phyloP scores from a whole-genome alignment of 495 filamentous ascomycete species.

The Daldinia decipiens region DNA sequence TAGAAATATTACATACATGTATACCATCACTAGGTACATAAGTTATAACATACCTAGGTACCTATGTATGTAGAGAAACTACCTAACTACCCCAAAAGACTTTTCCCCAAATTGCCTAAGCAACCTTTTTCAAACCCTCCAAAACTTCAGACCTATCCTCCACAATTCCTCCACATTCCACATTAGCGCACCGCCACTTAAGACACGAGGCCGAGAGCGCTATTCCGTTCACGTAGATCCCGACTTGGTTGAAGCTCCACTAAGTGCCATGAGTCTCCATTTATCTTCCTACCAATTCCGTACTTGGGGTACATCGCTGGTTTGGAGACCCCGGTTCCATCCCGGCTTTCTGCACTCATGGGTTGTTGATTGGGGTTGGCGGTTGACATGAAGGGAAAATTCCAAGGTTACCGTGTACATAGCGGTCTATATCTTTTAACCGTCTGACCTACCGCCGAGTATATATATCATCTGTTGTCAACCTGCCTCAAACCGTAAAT shows the following conservation, averaged over 20 bases:
- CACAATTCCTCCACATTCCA: conserved; percentile 26
- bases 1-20: too few species aligned
- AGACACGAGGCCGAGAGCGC: conserved; percentile 15
- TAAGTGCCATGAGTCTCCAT: conserved; percentile 9
- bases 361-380: not conserved
- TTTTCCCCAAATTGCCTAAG: not conserved
- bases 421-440: conserved; percentile 29
- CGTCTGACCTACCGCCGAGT: conserved; percentile 12
- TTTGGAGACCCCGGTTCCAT: conserved; percentile 25
- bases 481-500: not conserved
- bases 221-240: conserved; percentile 30
- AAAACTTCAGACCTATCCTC: conserved; percentile 5
- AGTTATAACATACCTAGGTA: not conserved
- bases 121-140: not conserved
- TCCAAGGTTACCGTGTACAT: conserved; percentile 8
- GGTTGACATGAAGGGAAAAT: not conserved
- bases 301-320: conserved; percentile 8
- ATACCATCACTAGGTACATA: not conserved
- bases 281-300: conserved; percentile 18
- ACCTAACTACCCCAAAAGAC: not conserved
- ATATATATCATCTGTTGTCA: conserved; percentile 28
- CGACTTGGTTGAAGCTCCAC: conserved; percentile 19
- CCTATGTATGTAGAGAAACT: too few species aligned
- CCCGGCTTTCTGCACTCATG: not conserved
- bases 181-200: conserved; percentile 22